phyloP scores from a whole-genome alignment of 768 basidiomycete genomes.

The Russula abietina region DNA sequence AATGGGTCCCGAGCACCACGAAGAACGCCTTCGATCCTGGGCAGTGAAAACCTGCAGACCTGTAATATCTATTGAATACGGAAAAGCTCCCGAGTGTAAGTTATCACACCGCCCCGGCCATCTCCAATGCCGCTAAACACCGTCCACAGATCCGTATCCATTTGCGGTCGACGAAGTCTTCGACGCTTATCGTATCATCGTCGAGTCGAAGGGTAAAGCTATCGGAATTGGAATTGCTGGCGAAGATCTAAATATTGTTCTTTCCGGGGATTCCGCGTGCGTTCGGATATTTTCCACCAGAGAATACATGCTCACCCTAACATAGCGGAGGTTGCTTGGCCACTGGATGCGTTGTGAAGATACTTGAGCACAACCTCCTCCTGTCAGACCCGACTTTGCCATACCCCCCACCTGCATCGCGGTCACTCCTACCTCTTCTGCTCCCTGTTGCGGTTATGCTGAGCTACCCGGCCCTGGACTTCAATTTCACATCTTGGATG shows the following conservation, averaged over 20 bases:
- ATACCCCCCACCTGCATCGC: slow-evolving; percentile 11
- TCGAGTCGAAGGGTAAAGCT: slow-evolving; percentile 69
- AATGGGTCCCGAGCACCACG: slow-evolving; percentile 95
- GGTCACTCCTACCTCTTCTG: slow-evolving; percentile 44
- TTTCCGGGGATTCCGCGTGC: slow-evolving; percentile 97
- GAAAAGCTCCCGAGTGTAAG: slow-evolving; percentile 94
- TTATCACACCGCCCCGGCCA: not conserved
- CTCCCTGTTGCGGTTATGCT: slow-evolving; percentile 79
- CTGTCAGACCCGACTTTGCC: slow-evolving; percentile 20
- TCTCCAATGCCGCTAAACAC: not conserved
- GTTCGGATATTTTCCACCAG: slow-evolving; percentile 31
- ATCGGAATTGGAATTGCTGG: slow-evolving; percentile 93
- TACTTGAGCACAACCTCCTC: slow-evolving; percentile 58
- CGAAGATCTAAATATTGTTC: slow-evolving; percentile 65
- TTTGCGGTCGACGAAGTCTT: slow-evolving; percentile 94
- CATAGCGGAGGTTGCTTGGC: slow-evolving; percentile 83
- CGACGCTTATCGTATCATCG: slow-evolving; percentile 78
- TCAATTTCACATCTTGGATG: slow-evolving; percentile 99
- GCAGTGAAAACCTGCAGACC: slow-evolving; percentile 71
- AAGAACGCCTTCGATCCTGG: slow-evolving; percentile 88
- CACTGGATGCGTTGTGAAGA: slow-evolving; percentile 76
- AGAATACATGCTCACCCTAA: slow-evolving; percentile 18
- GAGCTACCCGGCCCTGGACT: slow-evolving; percentile 89
- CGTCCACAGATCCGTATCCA: slow-evolving; percentile 79
- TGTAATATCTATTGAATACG: slow-evolving; percentile 85